Conservation (phyloP, 75 land plant genomes). For the Chamaecyparis obtusa region DNA sequence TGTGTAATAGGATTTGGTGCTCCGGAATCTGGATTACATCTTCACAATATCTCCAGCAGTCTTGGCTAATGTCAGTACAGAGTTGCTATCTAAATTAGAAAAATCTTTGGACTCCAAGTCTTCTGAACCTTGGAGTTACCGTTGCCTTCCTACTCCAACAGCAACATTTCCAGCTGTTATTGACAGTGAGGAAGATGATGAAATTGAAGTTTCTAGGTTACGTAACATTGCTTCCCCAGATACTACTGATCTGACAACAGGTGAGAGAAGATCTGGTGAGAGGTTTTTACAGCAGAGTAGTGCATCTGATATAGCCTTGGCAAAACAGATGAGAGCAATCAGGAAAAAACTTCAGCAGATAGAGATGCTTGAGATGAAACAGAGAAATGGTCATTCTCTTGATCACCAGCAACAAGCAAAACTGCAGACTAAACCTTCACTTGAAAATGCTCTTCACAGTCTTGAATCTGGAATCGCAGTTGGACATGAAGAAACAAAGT, state of each 20-base stretch:
- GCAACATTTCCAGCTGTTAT: constrained; percentile 84
- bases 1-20: constrained; percentile 63
- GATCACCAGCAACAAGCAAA: constrained; percentile 92
- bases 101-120: constrained; percentile 68
- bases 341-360: constrained; percentile 96
- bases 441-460: constrained; percentile 57
- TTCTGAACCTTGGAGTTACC: constrained; percentile 83
- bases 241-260: constrained; percentile 8
- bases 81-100: constrained; percentile 79
- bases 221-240: constrained; percentile 27
- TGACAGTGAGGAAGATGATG: constrained; percentile 86
- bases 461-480: constrained; percentile 56
- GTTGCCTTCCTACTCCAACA: constrained; percentile 83
- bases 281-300: constrained; percentile 52
- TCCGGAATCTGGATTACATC: constrained; percentile 86
- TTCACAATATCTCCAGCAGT: constrained; percentile 63
- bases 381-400: constrained; percentile 58
- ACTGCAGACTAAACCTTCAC: constrained; percentile 47
- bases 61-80: constrained; percentile 54
- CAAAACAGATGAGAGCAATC: constrained; percentile 77
- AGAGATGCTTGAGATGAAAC: constrained; percentile 84
- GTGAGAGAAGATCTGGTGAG: constrained; percentile 28
- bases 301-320: constrained; percentile 44
- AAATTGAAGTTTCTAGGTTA: constrained; percentile 27
- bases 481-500: constrained; percentile 10